Conservation (phyloP, 2,329 filamentous ascomycete genomes). For the Hymenotorrendiella dingleyae region DNA sequence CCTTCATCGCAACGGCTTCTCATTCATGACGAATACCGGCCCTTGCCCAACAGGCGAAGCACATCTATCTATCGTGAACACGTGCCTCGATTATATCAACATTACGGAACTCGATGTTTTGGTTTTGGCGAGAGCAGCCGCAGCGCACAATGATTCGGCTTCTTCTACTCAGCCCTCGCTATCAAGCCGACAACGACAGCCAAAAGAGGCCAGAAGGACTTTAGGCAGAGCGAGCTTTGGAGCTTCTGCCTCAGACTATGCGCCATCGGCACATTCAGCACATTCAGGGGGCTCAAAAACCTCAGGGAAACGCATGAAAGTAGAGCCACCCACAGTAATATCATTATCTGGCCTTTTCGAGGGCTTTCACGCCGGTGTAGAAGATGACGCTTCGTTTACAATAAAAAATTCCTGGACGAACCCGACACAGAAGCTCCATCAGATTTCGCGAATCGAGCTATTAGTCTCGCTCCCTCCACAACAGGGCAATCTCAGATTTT, state of each 20-base stretch:
- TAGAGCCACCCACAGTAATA: too few relatives aligned
- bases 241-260: not conserved
- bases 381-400: not conserved
- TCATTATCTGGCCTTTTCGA: too few relatives aligned
- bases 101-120: conserved; percentile 6
- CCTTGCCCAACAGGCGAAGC: not conserved
- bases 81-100: not conserved
- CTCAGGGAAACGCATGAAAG: too few relatives aligned
- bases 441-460: too few relatives aligned
- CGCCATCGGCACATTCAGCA: not conserved
- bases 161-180: too few relatives aligned
- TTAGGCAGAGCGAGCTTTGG: not conserved
- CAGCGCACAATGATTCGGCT: too few relatives aligned
- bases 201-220: not conserved
- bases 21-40: not conserved
- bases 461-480: too few relatives aligned
- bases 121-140: conserved; percentile 5
- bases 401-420: not conserved
- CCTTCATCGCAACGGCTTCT: conserved; percentile 11
- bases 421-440: not conserved
- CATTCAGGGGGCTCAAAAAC: not conserved
- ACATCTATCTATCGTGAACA: not conserved
- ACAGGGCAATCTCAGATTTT: not conserved
- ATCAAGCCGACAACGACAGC: not conserved
- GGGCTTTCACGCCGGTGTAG: too few relatives aligned